A percentile compares a stretch with the other conserved stretches of the same genome.
Evolutionary conservation across 2,329 filamentous ascomycete genomes (phyloP).

Genomic region (Apiospora koreana): DNA sequence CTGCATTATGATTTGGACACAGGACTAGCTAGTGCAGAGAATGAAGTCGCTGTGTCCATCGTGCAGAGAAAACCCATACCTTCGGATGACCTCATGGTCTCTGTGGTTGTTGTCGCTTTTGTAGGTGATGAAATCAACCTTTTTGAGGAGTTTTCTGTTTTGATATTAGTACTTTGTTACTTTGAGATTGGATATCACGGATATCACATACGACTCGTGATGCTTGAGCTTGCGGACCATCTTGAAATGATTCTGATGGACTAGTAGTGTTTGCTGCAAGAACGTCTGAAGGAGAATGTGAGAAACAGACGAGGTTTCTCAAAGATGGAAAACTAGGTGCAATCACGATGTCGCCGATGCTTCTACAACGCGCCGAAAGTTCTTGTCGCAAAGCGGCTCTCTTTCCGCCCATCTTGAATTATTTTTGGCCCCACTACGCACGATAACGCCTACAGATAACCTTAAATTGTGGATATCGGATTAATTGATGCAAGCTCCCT

Average conservation of each 20-base stretch:
- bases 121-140: conserved; percentile 92
- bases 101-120: conserved; percentile 87
- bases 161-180: neutral
- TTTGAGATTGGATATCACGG: neutral
- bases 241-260: conserved; percentile 26
- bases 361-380: neutral
- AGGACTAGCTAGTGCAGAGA: neutral
- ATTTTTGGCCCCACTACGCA: neutral
- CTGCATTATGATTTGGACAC: conserved; percentile 59
- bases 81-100: conserved; percentile 55
- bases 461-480: neutral
- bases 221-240: conserved; percentile 98
- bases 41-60: neutral
- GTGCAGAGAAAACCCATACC: neutral
- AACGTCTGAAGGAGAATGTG: neutral
- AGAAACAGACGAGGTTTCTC: neutral
- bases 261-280: neutral
- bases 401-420: conserved; percentile 7
- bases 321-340: neutral
- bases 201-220: conserved; percentile 63
- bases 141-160: conserved; percentile 80
- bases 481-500: conserved; percentile 1
- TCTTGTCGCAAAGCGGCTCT: conserved; percentile 1
- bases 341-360: neutral
- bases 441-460: neutral